Evolutionary conservation across 208 protist species (phyloP).

Genomic region (Leptomonas seymouri): DNA sequence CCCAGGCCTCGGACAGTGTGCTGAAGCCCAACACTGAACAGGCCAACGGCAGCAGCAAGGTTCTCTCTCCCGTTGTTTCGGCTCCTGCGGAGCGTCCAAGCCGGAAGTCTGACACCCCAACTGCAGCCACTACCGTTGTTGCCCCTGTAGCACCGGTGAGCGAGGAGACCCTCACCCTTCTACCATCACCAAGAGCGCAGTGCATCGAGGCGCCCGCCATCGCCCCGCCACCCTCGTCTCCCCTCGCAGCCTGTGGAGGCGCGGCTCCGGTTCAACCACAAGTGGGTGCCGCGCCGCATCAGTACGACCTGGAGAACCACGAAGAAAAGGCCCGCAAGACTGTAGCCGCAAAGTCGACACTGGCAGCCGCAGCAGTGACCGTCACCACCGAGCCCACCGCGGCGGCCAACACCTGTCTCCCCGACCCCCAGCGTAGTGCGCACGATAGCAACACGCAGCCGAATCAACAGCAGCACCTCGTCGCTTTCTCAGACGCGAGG

Average conservation of each 20-base stretch:
- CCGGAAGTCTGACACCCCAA: background rate
- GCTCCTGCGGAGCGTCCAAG: background rate
- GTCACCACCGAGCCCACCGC: conserved; percentile 3
- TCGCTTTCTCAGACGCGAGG: conserved; percentile 16
- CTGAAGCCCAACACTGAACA: conserved; percentile 11
- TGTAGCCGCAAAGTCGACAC: conserved; percentile 20
- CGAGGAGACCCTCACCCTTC: conserved; percentile 20
- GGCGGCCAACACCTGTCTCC: background rate
- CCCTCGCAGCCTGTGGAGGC: background rate
- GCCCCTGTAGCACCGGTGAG: background rate
- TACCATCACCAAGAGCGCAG: conserved; percentile 14
- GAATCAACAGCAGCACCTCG: conserved; percentile 5
- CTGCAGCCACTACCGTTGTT: background rate
- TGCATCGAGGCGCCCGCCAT: conserved; percentile 2
- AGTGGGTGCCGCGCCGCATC: background rate
- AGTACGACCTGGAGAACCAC: background rate
- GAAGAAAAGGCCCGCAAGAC: conserved; percentile 24
- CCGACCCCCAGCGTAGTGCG: background rate
- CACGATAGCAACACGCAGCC: background rate
- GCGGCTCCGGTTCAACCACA: background rate
- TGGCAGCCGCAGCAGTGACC: background rate
- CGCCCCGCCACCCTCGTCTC: background rate
- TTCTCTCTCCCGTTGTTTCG: background rate
- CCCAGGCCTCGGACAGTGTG: conserved; percentile 8
- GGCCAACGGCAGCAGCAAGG: background rate